These are phyloP conservation scores for Solidago caesia DNA, from an alignment of 129 eudicot genomes.

Conservation along the genomic window DNA sequence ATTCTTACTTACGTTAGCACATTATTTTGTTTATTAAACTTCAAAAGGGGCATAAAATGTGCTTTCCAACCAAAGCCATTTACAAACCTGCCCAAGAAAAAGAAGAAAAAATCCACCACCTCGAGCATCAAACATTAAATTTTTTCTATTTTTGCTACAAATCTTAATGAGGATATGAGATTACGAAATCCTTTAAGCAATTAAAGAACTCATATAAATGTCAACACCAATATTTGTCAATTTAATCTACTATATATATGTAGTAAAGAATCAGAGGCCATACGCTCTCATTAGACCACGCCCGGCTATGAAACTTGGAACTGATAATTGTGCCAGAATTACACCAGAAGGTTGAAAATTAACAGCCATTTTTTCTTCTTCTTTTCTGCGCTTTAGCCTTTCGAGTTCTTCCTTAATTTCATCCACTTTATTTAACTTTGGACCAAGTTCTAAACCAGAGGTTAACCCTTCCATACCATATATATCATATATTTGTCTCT, in stretches of 20 bases:
- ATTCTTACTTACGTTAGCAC: not conserved
- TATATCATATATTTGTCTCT: conserved; percentile 88
- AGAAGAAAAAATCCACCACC: no score
- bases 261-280: conserved; percentile 27
- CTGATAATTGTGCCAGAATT: conserved; percentile 71
- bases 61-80: not conserved
- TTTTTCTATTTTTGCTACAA: not conserved
- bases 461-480: conserved; percentile 98
- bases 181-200: not conserved
- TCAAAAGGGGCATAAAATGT: not conserved
- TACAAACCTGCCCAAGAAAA: no score
- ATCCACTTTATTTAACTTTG: conserved; percentile 64
- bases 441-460: conserved; percentile 95
- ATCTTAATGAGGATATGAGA: not conserved
- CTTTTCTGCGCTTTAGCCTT: conserved; percentile 63
- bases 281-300: conserved; percentile 93
- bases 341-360: conserved; percentile 78
- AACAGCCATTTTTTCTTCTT: conserved; percentile 51
- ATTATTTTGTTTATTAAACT: not conserved
- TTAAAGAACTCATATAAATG: not conserved
- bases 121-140: not conserved
- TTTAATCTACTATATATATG: not conserved
- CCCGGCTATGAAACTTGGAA: conserved; percentile 72
- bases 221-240: not conserved
- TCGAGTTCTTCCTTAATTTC: conserved; percentile 93